phyloP scores from a whole-genome alignment of 495 filamentous ascomycete species.

The Pseudoneurospora amorphoporcata region DNA sequence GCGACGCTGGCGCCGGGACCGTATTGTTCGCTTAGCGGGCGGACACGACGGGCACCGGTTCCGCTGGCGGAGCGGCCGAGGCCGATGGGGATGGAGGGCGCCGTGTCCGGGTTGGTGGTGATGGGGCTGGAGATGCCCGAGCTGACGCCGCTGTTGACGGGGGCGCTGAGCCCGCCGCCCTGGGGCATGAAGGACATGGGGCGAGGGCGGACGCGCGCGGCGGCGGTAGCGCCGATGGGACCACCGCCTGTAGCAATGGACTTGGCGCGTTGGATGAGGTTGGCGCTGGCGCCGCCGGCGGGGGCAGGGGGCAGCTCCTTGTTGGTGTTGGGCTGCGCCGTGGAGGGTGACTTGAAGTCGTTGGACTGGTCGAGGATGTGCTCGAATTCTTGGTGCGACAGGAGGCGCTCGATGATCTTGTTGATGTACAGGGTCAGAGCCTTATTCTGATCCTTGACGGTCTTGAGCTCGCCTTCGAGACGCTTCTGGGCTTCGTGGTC shows the following conservation, averaged over 20 bases:
- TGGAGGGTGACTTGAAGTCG: constrained; percentile 32
- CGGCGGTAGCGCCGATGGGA: constrained; percentile 21
- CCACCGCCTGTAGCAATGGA: constrained; percentile 47
- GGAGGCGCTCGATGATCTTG: constrained; percentile 88
- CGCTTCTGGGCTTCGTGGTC: constrained; percentile 51
- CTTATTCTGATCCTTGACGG: constrained; percentile 90
- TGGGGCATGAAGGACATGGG: constrained; percentile 54
- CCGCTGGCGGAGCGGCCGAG: constrained; percentile 53
- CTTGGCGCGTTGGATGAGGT: constrained; percentile 70
- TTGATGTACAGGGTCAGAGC: constrained; percentile 95
- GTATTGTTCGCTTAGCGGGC: constrained; percentile 63
- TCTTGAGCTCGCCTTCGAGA: constrained; percentile 68
- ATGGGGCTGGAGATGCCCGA: constrained; percentile 9
- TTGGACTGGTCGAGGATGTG: constrained; percentile 72
- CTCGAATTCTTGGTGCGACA: constrained; percentile 92
- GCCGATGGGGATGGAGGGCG: constrained; percentile 64
- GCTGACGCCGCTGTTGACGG: constrained; percentile 55
- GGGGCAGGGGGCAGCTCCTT: constrained; percentile 84
- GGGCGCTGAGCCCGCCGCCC: constrained; percentile 17
- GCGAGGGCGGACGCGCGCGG: constrained; percentile 41
- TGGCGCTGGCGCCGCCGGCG: constrained; percentile 42
- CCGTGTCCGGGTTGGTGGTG: constrained; percentile 62
- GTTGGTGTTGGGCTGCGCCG: constrained; percentile 42
- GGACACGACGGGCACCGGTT: constrained; percentile 31
- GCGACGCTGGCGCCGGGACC: constrained; percentile 53